phyloP scores from a whole-genome alignment of 2,329 filamentous ascomycete genomes.

The Fusarium oxysporum region DNA sequence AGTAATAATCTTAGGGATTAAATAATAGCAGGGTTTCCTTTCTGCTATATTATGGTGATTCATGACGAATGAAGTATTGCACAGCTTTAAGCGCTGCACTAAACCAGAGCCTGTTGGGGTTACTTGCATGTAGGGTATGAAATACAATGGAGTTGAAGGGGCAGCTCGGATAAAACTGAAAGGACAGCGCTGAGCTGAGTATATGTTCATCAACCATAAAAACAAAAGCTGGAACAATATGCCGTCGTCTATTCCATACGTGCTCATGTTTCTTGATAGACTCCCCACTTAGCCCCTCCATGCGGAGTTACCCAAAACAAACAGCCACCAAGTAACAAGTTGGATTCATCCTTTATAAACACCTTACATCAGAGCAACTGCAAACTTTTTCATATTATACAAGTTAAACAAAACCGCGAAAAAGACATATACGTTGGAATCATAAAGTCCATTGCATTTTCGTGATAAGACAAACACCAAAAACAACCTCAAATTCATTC shows the following conservation, averaged over 20 bases:
- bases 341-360: slow-evolving; percentile 10
- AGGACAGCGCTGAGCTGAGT: too few species aligned
- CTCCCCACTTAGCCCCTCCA: slow-evolving; percentile 14
- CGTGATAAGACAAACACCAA: background rate
- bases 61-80: background rate
- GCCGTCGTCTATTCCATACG: background rate
- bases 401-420: background rate
- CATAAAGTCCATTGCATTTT: background rate
- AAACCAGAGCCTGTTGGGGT: too few species aligned
- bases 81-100: rapidly evolving
- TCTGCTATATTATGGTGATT: too few species aligned
- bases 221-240: background rate
- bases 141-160: background rate
- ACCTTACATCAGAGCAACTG: background rate
- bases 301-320: slow-evolving; percentile 47
- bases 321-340: slow-evolving; percentile 9
- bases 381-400: slow-evolving; percentile 4
- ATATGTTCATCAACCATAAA: background rate
- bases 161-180: too few species aligned
- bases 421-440: background rate
- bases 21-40: background rate
- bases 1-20: too few species aligned
- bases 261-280: background rate
- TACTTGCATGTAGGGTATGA: too few species aligned
- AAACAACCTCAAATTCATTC: background rate